Base-by-base conservation (phyloP, 495 filamentous ascomycete genomes). In the Parmelia sp. region DNA sequence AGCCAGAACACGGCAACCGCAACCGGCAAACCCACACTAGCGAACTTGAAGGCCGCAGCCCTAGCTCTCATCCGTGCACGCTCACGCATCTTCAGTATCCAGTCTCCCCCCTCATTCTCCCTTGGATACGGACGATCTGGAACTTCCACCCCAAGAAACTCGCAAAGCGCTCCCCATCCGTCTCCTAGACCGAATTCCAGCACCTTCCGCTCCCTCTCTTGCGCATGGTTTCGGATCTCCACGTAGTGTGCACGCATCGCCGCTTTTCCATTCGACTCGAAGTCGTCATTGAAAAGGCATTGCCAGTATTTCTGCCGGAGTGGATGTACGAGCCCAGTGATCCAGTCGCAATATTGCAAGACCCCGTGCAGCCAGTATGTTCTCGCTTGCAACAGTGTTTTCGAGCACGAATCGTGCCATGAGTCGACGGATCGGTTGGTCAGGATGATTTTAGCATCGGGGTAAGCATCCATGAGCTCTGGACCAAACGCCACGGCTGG, bases 401-500 rank as follows among this genome's bases (percentile, higher is more conserved):
- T 61, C 35, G 36, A 35, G 33, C 57, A 59, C 2, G 66, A 66
- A 3, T 36, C 37, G 58, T 69, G 58, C 69, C 69, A 71, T 12
- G 66, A 53, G 3, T 61, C 64, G 19, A 61, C 63, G 60, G 58
- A 33, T 1, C 61, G 69, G 27, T 65, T 69, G n/a, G 69, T 69
- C 12, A 71, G 60, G 31, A 71, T 69, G 29, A 65, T 60, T 58
- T 71, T 71, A 21, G 61, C 63, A 33, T 66, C 57, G 9, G 69
- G 69, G 39, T 71, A 71, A 19, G 85, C 84, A 57, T 83, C 84
- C 39, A 88, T 86, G 40, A 89, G 75, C 71, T 89, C 86, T 68
- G 83, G 80, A 56, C 82, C 84, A 66, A 88, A 88, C 37, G 83
- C 82, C 58, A 81, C 83, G 49, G 84, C 84, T 14, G 86, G 85